These are phyloP conservation scores for Coniochaeta pulveracea DNA, from an alignment of 2,329 filamentous ascomycete genomes.

Conservation along the genomic window DNA sequence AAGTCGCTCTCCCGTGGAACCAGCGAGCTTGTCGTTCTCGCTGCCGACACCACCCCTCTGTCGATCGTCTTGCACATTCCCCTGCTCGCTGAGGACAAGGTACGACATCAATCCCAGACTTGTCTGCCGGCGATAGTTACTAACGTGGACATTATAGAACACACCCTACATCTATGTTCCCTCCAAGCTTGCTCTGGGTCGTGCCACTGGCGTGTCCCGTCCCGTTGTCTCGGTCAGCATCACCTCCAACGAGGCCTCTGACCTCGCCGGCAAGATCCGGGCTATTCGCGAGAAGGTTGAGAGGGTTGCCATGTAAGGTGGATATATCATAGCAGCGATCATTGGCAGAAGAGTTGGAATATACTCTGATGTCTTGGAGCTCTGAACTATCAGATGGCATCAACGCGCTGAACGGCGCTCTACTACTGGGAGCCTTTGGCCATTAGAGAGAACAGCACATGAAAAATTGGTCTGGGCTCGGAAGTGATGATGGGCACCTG, in stretches of 20 bases:
- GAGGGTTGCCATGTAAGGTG: constrained; percentile 81
- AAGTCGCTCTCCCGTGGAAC: constrained; percentile 55
- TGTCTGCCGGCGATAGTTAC: too few relatives aligned
- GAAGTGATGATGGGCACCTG: too few relatives aligned
- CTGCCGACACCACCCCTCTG: constrained; percentile 77
- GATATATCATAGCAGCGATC: neutral
- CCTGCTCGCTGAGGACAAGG: constrained; percentile 77
- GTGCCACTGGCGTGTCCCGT: constrained; percentile 78
- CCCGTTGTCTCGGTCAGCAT: constrained; percentile 81
- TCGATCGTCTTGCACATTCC: constrained; percentile 85
- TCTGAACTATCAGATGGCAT: too few relatives aligned
- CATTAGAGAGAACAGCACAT: too few relatives aligned
- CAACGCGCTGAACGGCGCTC: too few relatives aligned
- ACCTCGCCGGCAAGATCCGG: constrained; percentile 79
- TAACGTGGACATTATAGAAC: too few relatives aligned
- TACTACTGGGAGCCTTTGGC: too few relatives aligned
- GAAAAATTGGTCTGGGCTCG: too few relatives aligned
- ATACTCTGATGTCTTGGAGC: too few relatives aligned
- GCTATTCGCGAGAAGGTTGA: constrained; percentile 91
- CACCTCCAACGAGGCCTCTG: constrained; percentile 83
- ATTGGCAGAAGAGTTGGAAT: neutral
- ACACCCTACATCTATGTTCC: constrained; percentile 57
- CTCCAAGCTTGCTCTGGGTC: constrained; percentile 62
- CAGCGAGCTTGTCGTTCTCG: constrained; percentile 78
- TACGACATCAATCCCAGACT: too few relatives aligned